Conservation (phyloP, 306 rosid species). For the Trichosanthes truncata region DNA sequence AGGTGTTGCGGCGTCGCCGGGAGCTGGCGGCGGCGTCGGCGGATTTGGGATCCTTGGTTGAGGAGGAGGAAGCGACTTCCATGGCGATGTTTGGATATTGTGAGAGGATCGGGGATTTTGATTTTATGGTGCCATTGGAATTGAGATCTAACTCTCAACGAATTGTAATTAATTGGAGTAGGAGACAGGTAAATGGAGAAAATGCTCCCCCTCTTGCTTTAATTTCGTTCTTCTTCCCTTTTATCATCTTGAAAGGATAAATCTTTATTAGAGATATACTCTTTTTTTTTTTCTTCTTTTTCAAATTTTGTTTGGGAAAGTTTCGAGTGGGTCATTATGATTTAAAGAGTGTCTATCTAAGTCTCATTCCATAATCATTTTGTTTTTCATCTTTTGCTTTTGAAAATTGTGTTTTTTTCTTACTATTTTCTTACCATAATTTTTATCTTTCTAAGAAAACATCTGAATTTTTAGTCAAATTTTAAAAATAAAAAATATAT, state of each 20-base stretch:
- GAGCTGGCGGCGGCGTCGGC: not conserved
- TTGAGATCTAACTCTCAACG: not conserved
- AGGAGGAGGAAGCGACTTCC: not conserved
- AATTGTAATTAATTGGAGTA: not conserved
- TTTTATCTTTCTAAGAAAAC: too few relatives aligned
- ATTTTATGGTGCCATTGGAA: not conserved
- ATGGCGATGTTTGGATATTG: not conserved
- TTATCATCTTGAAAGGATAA: not conserved
- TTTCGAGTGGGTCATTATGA: too few relatives aligned
- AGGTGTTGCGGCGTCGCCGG: constrained; percentile 14
- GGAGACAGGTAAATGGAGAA: not conserved
- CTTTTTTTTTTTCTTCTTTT: too few relatives aligned
- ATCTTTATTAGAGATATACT: not conserved
- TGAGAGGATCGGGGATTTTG: not conserved
- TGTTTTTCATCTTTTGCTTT: too few relatives aligned
- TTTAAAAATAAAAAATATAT: too few relatives aligned
- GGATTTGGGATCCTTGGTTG: not conserved
- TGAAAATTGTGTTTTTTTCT: too few relatives aligned
- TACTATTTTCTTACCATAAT: too few relatives aligned
- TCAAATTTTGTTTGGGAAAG: too few relatives aligned
- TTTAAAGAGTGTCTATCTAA: too few relatives aligned
- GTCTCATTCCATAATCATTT: too few relatives aligned
- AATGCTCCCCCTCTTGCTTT: not conserved
- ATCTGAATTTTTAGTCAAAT: too few relatives aligned
- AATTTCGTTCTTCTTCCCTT: not conserved